Conservation (phyloP, 2,329 filamentous ascomycete species). For the Calycina herbarum region DNA sequence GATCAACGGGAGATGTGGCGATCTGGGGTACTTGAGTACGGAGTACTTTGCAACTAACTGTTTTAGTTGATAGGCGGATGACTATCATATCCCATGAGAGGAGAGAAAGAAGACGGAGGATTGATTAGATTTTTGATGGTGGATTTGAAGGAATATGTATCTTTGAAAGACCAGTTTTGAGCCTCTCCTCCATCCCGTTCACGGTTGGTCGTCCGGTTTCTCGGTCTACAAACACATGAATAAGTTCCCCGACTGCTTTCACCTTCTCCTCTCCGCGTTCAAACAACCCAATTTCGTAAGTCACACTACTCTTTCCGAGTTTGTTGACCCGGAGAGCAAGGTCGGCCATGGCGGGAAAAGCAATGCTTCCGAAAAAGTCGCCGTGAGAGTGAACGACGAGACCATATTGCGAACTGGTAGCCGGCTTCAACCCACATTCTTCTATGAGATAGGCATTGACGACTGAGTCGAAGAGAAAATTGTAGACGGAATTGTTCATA, state of each 20-base stretch:
- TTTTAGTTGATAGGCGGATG: background rate
- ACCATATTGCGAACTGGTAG: slow-evolving; percentile 70
- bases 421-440: slow-evolving; percentile 71
- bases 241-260: slow-evolving; percentile 81
- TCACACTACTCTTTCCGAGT: slow-evolving; percentile 82
- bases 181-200: slow-evolving; percentile 60
- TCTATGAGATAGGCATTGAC: slow-evolving; percentile 87
- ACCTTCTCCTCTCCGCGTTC: slow-evolving; percentile 70
- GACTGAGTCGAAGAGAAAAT: slow-evolving; percentile 70
- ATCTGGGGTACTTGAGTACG: background rate
- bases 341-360: slow-evolving; percentile 80
- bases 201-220: slow-evolving; percentile 65
- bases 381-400: slow-evolving; percentile 84
- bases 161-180: slow-evolving; percentile 60
- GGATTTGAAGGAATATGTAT: slow-evolving; percentile 43
- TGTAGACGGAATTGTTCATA: slow-evolving; percentile 88
- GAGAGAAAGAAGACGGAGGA: background rate
- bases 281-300: slow-evolving; percentile 88
- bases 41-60: background rate
- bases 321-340: slow-evolving; percentile 80
- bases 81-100: background rate
- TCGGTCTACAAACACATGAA: slow-evolving; percentile 86
- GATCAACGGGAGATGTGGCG: background rate
- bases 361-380: slow-evolving; percentile 79
- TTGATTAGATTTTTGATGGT: slow-evolving; percentile 33